Percentiles rank a stretch among this genome's conserved stretches.
Conservation (phyloP, 305 asterid genomes). For the Fraxinus xanthoxyloides region DNA sequence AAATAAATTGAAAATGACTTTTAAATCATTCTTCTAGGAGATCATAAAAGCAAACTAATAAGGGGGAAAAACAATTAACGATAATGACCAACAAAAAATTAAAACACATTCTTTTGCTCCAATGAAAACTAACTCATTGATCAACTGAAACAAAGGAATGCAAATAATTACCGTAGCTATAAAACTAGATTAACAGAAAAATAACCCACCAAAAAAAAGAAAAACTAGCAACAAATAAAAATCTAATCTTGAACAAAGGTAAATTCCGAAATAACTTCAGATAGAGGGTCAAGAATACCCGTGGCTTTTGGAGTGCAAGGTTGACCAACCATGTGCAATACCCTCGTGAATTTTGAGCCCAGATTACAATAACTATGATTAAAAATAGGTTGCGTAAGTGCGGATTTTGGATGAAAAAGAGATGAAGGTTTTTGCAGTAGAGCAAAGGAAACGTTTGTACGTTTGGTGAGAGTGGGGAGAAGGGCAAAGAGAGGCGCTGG, state of each 20-base stretch:
- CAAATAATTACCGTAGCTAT: not conserved
- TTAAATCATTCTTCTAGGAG: not conserved
- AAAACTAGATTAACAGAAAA: not conserved
- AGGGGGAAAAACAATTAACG: not conserved
- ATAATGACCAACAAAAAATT: not conserved
- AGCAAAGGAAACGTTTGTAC: conserved; percentile 12
- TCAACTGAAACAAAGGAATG: not conserved
- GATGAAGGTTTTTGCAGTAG: conserved; percentile 17
- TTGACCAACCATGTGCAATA: conserved; percentile 28
- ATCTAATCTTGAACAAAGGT: not conserved
- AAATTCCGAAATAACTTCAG: conserved; percentile 1
- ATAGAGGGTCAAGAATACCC: conserved; percentile 30
- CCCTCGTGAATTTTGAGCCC: conserved; percentile 19
- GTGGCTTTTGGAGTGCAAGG: conserved; percentile 21
- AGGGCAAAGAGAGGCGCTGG: conserved; percentile 37
- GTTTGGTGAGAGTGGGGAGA: conserved; percentile 33
- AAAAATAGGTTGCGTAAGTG: conserved; percentile 14
- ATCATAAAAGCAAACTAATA: conserved; percentile 2
- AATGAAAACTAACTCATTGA: not conserved
- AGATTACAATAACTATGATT: conserved; percentile 17
- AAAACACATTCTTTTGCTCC: not conserved
- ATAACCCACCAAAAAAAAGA: not conserved
- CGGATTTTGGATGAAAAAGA: conserved; percentile 20
- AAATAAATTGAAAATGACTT: not conserved
- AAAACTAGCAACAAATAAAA: not conserved